Conservation (phyloP, 805 yeast species). For the Kuraishia hungarica region DNA sequence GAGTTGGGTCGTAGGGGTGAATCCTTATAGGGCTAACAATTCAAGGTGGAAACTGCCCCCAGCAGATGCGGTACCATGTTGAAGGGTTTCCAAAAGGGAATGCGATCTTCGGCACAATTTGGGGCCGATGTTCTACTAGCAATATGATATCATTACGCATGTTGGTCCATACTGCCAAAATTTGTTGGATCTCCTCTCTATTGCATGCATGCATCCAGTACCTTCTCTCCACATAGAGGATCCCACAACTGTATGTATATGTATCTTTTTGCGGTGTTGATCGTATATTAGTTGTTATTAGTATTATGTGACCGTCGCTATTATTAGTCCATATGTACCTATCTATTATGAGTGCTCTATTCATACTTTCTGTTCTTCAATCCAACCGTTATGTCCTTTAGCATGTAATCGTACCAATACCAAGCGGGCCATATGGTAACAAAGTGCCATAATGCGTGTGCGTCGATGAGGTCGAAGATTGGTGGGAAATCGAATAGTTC, state of each 20-base stretch:
- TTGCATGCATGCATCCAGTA: too few species aligned
- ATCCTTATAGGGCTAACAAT: not conserved
- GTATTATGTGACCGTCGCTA: too few species aligned
- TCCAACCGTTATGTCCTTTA: constrained; percentile 29
- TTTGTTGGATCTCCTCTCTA: too few species aligned
- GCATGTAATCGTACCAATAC: constrained; percentile 59
- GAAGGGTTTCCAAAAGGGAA: not conserved
- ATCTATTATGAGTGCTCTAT: not conserved
- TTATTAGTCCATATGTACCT: not conserved
- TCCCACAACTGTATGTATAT: not conserved
- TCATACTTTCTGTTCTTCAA: constrained; percentile 1
- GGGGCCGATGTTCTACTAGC: too few species aligned
- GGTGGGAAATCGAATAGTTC: constrained; percentile 90
- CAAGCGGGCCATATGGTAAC: constrained; percentile 78
- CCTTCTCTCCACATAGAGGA: too few species aligned
- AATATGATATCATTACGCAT: too few species aligned
- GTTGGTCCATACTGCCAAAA: too few species aligned
- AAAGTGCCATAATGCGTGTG: constrained; percentile 92
- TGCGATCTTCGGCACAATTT: too few species aligned
- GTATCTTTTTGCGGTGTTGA: too few species aligned
- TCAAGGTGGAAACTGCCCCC: not conserved
- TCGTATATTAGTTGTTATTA: too few species aligned
- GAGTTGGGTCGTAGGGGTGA: not conserved
- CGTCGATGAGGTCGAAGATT: constrained; percentile 62
- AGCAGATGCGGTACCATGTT: not conserved